Percentiles rank a stretch among this genome's conserved stretches.
These are phyloP conservation scores for Cutaneotrichosporon daszewskae DNA, from an alignment of 1,284 basidiomycete genomes.

Conservation along the genomic window DNA sequence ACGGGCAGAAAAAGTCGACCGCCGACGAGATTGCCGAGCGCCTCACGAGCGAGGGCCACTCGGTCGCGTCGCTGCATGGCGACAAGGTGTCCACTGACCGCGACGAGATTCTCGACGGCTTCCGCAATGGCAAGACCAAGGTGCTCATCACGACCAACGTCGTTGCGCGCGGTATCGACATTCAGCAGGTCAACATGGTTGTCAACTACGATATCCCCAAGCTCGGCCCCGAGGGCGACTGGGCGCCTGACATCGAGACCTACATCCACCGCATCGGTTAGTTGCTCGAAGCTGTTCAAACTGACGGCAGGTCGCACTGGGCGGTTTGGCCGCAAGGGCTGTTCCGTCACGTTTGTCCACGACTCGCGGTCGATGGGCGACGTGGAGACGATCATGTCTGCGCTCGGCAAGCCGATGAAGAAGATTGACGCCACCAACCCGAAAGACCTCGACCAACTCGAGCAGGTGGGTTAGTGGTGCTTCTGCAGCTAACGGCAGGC, in stretches of 20 bases:
- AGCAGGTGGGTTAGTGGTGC: constrained; percentile 20
- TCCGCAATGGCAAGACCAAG: constrained; percentile 93
- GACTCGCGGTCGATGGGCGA: constrained; percentile 75
- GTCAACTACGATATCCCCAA: constrained; percentile 97
- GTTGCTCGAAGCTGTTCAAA: constrained; percentile 29
- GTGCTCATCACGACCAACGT: constrained; percentile 99
- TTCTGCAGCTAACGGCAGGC: constrained; percentile 11
- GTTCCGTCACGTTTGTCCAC: constrained; percentile 95
- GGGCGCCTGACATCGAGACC: constrained; percentile 82
- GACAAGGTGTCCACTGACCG: constrained; percentile 84
- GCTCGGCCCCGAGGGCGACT: constrained; percentile 51
- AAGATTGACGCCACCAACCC: constrained; percentile 34
- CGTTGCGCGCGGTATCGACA: constrained; percentile 96
- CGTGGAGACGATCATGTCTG: constrained; percentile 76
- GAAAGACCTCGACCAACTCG: constrained; percentile 41
- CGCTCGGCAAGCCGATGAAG: constrained; percentile 56
- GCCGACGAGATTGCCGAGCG: constrained; percentile 87
- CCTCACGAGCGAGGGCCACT: constrained; percentile 91
- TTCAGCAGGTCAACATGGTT: constrained; percentile 98
- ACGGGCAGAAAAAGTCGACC: constrained; percentile 68
- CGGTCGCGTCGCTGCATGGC: constrained; percentile 92
- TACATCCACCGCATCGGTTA: constrained; percentile 96
- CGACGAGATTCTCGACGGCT: constrained; percentile 87
- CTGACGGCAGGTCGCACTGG: constrained; percentile 67
- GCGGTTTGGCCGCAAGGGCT: constrained; percentile 88